Evolutionary conservation across 495 filamentous ascomycete genomes (phyloP).

Genomic region (Xylaria bambusicola): DNA sequence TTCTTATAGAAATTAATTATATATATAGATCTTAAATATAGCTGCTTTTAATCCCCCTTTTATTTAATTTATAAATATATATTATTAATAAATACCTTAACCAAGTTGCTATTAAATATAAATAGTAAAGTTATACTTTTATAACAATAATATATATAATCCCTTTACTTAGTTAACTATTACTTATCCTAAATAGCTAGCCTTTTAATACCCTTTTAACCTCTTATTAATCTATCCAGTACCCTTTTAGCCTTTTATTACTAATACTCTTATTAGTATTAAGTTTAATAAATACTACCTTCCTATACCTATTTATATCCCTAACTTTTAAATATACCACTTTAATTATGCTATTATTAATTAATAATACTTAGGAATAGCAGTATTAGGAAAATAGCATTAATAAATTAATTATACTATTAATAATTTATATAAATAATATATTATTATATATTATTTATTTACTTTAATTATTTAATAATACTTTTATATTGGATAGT

Average conservation of each 20-base stretch:
- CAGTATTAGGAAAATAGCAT: not conserved
- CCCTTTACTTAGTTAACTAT: not conserved
- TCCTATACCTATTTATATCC: not conserved
- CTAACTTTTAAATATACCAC: no score
- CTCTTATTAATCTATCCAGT: not conserved
- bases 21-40: not conserved
- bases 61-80: not conserved
- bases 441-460: not conserved
- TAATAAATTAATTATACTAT: not conserved
- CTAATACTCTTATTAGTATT: not conserved
- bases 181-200: not conserved
- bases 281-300: not conserved
- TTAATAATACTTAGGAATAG: not conserved
- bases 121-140: not conserved
- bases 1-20: not conserved
- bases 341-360: not conserved
- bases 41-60: not conserved
- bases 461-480: not conserved
- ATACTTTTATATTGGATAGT: no score
- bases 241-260: not conserved
- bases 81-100: not conserved
- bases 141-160: not conserved
- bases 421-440: not conserved
- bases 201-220: not conserved
- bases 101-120: not conserved